Percentiles rank a stretch among this genome's conserved stretches.
These are phyloP conservation scores for Alternaria brassicae DNA, from an alignment of 2,329 filamentous ascomycete genomes.

Conservation along the genomic window DNA sequence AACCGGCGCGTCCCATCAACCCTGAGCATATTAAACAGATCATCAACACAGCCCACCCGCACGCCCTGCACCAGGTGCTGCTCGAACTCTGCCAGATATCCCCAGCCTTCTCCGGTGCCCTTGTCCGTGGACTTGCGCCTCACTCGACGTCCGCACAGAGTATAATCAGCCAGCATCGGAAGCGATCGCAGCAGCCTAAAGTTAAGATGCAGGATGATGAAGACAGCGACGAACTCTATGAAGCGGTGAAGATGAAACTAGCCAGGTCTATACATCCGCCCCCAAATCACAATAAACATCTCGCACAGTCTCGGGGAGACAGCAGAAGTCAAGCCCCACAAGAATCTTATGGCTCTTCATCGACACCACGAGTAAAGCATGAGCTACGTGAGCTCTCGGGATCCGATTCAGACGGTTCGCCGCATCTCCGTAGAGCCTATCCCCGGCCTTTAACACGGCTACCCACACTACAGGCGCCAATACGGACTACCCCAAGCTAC, in stretches of 20 bases:
- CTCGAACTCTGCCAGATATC: constrained; percentile 41
- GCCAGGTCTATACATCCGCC: not conserved
- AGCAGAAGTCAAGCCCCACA: not conserved
- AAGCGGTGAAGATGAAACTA: constrained; percentile 15
- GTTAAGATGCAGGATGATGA: constrained; percentile 7
- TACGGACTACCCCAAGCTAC: not conserved
- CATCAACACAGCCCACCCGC: constrained; percentile 31
- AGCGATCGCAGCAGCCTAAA: constrained; percentile 1
- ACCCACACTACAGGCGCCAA: not conserved
- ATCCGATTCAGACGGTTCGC: constrained; percentile 18
- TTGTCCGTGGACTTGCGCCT: constrained; percentile 42
- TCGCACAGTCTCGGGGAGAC: not conserved
- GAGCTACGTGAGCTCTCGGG: constrained; percentile 13
- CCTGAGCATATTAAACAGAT: constrained; percentile 39
- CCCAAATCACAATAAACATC: not conserved
- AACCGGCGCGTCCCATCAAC: constrained; percentile 24
- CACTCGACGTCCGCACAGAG: constrained; percentile 38
- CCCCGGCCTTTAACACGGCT: not conserved
- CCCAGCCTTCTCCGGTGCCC: constrained; percentile 42
- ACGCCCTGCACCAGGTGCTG: constrained; percentile 31
- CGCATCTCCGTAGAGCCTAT: constrained; percentile 16
- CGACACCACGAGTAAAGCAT: constrained; percentile 15
- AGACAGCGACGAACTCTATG: constrained; percentile 11
- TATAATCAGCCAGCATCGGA: constrained; percentile 20
- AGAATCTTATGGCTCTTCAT: constrained; percentile 4